phyloP scores from a whole-genome alignment of 371 early-diverging fungal species.

The Syncephalastrum racemosum region DNA sequence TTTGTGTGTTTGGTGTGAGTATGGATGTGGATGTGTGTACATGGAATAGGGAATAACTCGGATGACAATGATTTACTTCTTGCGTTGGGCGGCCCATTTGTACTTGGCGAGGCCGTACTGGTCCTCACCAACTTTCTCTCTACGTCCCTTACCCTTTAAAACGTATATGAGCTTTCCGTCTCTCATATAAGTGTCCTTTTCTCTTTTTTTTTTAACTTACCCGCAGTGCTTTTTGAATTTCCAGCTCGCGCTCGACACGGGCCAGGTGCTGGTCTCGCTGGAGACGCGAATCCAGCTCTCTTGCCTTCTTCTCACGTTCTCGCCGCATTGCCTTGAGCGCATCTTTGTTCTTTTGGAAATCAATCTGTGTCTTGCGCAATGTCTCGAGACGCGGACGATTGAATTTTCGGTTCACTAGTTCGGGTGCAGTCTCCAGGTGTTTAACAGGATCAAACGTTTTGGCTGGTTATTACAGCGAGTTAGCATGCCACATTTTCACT shows the following conservation, averaged over 20 bases:
- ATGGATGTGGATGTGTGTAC: no score
- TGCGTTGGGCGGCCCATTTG: slow-evolving; percentile 91
- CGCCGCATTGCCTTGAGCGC: slow-evolving; percentile 35
- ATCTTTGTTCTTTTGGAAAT: background rate
- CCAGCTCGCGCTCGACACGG: slow-evolving; percentile 75
- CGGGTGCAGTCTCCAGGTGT: slow-evolving; percentile 84
- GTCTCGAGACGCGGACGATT: slow-evolving; percentile 70
- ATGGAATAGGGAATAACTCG: background rate
- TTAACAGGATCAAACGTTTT: slow-evolving; percentile 64
- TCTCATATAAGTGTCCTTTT: background rate
- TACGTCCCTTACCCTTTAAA: slow-evolving; percentile 69
- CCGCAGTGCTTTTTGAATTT: slow-evolving; percentile 77
- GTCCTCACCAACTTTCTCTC: slow-evolving; percentile 83
- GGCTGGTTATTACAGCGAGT: slow-evolving; percentile 30
- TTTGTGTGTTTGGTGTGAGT: no score
- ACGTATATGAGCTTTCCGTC: background rate
- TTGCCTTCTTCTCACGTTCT: slow-evolving; percentile 56
- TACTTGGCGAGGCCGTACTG: slow-evolving; percentile 78
- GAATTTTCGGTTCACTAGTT: slow-evolving; percentile 78
- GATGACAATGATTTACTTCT: slow-evolving; percentile 53
- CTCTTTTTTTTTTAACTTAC: slow-evolving; percentile 29
- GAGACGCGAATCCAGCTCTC: slow-evolving; percentile 76
- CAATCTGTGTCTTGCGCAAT: slow-evolving; percentile 50
- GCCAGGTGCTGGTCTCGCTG: slow-evolving; percentile 76
- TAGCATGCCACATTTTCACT: background rate